A percentile compares a stretch with the other conserved stretches of the same genome.
Evolutionary conservation across 495 filamentous ascomycete genomes (phyloP).

Genomic region (Aspergillus leporis): DNA sequence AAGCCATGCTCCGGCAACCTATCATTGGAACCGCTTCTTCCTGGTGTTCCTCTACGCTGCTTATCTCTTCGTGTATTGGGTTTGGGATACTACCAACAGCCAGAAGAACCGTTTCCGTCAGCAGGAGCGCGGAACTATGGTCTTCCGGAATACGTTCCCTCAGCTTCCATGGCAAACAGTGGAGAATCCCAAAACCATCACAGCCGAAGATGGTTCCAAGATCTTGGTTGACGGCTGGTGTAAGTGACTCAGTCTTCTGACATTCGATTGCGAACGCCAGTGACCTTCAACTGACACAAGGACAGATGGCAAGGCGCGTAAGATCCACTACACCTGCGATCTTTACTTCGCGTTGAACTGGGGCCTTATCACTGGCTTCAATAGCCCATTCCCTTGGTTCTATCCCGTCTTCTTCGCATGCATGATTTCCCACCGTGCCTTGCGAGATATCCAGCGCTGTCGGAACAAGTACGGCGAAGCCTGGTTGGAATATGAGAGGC

Average conservation of each 20-base stretch:
- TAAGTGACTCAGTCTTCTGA: slow-evolving; percentile 35
- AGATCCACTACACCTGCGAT: slow-evolving; percentile 95
- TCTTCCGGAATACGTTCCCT: slow-evolving; percentile 83
- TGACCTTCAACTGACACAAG: slow-evolving; percentile 6
- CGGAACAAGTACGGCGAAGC: slow-evolving; percentile 86
- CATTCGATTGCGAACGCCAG: not conserved
- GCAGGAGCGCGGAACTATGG: slow-evolving; percentile 70
- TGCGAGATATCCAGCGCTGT: slow-evolving; percentile 83
- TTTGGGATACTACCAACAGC: slow-evolving; percentile 88
- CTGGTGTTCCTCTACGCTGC: slow-evolving; percentile 63
- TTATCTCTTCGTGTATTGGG: slow-evolving; percentile 87
- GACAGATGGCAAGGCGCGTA: slow-evolving; percentile 77
- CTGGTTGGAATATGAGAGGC: slow-evolving; percentile 86
- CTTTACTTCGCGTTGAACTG: slow-evolving; percentile 70
- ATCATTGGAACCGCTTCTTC: slow-evolving; percentile 72
- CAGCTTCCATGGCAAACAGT: slow-evolving; percentile 87
- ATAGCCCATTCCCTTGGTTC: slow-evolving; percentile 94
- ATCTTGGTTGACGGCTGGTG: slow-evolving; percentile 92
- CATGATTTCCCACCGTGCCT: slow-evolving; percentile 91
- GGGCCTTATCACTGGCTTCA: slow-evolving; percentile 66
- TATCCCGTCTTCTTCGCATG: slow-evolving; percentile 85
- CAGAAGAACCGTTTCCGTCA: slow-evolving; percentile 96
- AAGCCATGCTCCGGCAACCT: slow-evolving; percentile 79
- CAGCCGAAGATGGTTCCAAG: slow-evolving; percentile 72
- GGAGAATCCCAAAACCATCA: slow-evolving; percentile 84